phyloP scores from a whole-genome alignment of 2,329 filamentous ascomycete genomes.

The Cephalotrichum gorgonifer region DNA sequence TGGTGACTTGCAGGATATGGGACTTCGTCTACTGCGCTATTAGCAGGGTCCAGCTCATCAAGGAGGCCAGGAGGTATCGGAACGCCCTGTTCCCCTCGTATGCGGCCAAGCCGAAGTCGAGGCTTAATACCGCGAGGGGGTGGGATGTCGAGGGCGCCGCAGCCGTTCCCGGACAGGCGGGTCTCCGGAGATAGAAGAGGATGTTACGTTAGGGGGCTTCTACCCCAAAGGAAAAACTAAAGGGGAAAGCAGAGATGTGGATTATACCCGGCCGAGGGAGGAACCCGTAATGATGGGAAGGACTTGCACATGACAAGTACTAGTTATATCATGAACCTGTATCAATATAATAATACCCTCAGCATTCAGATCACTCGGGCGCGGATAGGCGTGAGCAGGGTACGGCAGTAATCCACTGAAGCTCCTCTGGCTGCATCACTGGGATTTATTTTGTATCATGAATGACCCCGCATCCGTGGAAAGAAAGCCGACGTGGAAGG shows the following conservation, averaged over 20 bases:
- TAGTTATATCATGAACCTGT: background rate
- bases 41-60: constrained; percentile 5
- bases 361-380: too few species aligned
- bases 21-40: constrained; percentile 8
- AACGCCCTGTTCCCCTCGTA: background rate
- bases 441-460: too few species aligned
- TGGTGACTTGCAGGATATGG: constrained; percentile 7
- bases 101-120: background rate
- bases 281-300: background rate
- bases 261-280: background rate
- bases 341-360: background rate
- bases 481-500: too few species aligned
- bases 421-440: too few species aligned
- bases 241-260: background rate
- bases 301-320: background rate
- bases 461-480: too few species aligned
- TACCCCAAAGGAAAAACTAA: background rate
- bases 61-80: constrained; percentile 2
- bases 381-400: too few species aligned
- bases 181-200: background rate
- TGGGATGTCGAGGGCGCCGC: background rate
- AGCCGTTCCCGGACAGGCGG: background rate
- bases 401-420: background rate
- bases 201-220: background rate
- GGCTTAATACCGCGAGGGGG: background rate